Base-by-base conservation (phyloP, 2,329 filamentous ascomycete genomes). In the Aureobasidium lini region DNA sequence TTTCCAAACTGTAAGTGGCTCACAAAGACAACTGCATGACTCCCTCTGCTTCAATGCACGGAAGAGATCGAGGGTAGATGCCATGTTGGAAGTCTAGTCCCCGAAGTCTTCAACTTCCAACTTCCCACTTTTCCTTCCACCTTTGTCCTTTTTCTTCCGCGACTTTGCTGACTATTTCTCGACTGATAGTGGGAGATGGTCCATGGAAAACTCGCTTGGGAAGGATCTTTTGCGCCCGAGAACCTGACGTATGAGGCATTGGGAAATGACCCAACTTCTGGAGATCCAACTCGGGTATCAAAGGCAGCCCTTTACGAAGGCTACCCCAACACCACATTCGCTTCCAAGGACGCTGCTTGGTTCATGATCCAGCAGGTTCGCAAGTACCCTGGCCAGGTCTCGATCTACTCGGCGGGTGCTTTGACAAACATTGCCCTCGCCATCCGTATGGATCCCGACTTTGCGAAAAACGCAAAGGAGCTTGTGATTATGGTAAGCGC, bases 391-490 rank as follows among this genome's bases (percentile, higher is more conserved):
- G 77, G 77, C 29, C 71, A 81, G 64, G 73, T 81, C n/a, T 72
- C 29, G 44, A 79, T 81, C 61, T 79, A 73, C 64, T 69, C 74
- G 7, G 76, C 71, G 7, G 77, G 78, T 7, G 70, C 77, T 3
- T 61, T 81, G 64, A 81, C 78, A 15, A 81, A 80, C 61, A 68
- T 81, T 36, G 78, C 78, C 2, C 65, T 80, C 52, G 78, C 78
- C 1, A 69, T 75, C 28, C 72, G 76, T 6, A 68, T 78, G 64
- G 77, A 81, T 65, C 68, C 76, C 3, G 67, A 70, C 10, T 81
- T 81, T 64, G 77, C 78, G 1, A 70, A 69, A 28, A 66, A 76
- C 49, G 72, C 76, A 5, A 78, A 77, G 63, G 75, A 76, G 32
- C 68, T 81, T 3, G 70, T 79, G 29, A 72, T 80, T 54, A 81